Base-by-base conservation (phyloP, 176 grass and related monocot species). In the Carex scoparia region DNA sequence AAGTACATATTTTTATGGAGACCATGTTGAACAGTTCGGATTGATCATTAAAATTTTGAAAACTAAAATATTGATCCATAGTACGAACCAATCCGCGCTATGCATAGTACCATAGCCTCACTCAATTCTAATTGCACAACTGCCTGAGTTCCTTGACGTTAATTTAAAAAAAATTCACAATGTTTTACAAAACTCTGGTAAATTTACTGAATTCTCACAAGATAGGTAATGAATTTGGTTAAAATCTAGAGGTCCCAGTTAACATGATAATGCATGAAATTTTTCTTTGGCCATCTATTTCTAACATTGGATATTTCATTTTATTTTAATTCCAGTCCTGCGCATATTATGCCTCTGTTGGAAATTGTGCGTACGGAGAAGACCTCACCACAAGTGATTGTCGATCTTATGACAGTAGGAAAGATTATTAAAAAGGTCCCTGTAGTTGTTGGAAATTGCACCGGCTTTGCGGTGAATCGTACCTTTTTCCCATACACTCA, bases 271-370 rank as follows among this genome's bases (percentile, higher is more conserved):
- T 78, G 48, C 10, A 77, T 77, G 48, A 4, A 57, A 77, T 57
- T 23, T 56, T 57, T 78, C 23, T 33, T 32, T 78, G 27, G 13
- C 51, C 49, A 56, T 78, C 49, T 32, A 2, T 57, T 15, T 33
- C 55, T 81, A 63, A 81, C 3, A 4, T 48, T 63, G 13, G 38
- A 65, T 48, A 3, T 65, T 68, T 55, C 68, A 10, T 92, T 44
- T 92, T 73, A 7, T 82, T 65, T 80, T 88, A 51, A 84, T 87
- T 82, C 33, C 93, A 99, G 96, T 88, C 96, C 96, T 86, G 96
- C 96, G 81, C 96, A 99, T 88, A 89, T 99, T 69, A 99, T 99
- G 96, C 93, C 96, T 58, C 87, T 99, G 70, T 90, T 99, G 86
- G 96, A 99, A 91, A 99, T 99, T 88, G 96, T 99, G 37, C 88